Conservation (phyloP, 169 alveolate genomes). For the Sarcocystis neurona region DNA sequence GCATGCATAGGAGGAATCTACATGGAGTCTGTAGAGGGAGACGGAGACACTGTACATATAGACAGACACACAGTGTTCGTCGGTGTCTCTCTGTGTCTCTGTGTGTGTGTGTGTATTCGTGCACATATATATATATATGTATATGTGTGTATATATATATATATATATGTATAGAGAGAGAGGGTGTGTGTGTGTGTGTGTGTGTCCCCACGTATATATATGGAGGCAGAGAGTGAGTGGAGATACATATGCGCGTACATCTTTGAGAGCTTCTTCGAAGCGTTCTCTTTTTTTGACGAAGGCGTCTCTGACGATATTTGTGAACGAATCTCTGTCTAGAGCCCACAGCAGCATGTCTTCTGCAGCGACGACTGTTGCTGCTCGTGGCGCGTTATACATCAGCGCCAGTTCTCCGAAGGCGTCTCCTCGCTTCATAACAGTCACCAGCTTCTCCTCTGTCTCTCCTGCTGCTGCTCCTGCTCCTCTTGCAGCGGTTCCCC, state of each 20-base stretch:
- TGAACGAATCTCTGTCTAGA: slow-evolving; percentile 89
- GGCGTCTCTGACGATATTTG: slow-evolving; percentile 88
- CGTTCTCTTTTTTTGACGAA: slow-evolving; percentile 86
- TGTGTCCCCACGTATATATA: neutral
- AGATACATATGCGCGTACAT: slow-evolving; percentile 76
- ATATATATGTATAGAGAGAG: slow-evolving; percentile 16
- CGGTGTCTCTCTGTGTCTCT: neutral
- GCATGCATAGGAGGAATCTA: too few relatives aligned
- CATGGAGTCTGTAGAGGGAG: too few relatives aligned
- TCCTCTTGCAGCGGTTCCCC: neutral
- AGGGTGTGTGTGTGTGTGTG: neutral
- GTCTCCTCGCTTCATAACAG: slow-evolving; percentile 83
- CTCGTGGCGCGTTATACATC: slow-evolving; percentile 91
- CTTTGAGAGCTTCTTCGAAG: slow-evolving; percentile 84
- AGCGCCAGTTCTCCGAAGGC: slow-evolving; percentile 93
- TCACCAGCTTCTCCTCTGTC: slow-evolving; percentile 75
- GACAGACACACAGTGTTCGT: neutral
- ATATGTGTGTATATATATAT: neutral
- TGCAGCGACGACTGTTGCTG: slow-evolving; percentile 89
- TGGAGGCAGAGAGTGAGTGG: too few relatives aligned
- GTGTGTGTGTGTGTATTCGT: neutral
- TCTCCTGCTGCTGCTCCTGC: neutral
- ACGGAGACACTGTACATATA: too few relatives aligned
- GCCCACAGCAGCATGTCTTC: slow-evolving; percentile 81
- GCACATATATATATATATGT: neutral